A percentile compares a stretch with the other conserved stretches of the same genome.
These are phyloP conservation scores for Escallonia herrerae DNA, from an alignment of 129 eudicot genomes.

Conservation along the genomic window DNA sequence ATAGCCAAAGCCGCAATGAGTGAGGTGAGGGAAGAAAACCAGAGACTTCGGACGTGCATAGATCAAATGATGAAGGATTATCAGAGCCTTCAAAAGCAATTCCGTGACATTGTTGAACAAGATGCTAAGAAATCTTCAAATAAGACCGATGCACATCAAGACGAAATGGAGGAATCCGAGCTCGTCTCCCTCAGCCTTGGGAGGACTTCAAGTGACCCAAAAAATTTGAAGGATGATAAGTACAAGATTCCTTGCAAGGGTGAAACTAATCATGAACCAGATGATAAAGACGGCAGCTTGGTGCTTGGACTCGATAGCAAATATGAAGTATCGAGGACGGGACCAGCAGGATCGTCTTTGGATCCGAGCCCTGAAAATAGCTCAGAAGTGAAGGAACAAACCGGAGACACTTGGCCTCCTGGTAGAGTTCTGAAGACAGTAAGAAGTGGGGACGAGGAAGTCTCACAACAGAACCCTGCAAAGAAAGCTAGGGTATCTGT, in stretches of 20 bases:
- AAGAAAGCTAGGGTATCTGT: slow-evolving; percentile 97
- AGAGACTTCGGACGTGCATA: slow-evolving; percentile 55
- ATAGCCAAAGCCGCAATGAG: slow-evolving; percentile 73
- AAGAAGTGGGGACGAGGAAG: slow-evolving; percentile 53
- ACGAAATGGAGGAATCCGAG: slow-evolving; percentile 31
- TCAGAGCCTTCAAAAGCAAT: slow-evolving; percentile 55
- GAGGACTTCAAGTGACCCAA: slow-evolving; percentile 34
- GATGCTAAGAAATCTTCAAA: slow-evolving; percentile 25
- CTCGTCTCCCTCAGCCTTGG: slow-evolving; percentile 83
- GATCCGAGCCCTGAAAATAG: slow-evolving; percentile 49
- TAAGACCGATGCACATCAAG: slow-evolving; percentile 6
- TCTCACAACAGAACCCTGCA: slow-evolving; percentile 54
- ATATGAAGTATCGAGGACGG: slow-evolving; percentile 28
- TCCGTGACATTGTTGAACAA: slow-evolving; percentile 40
- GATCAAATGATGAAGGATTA: slow-evolving; percentile 74
- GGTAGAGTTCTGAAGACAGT: slow-evolving; percentile 31
- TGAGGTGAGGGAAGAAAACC: slow-evolving; percentile 75
- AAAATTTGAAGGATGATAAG: slow-evolving; percentile 23
- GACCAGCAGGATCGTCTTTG: slow-evolving; percentile 19
- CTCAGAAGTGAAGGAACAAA: slow-evolving; percentile 56
- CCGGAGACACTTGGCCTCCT: slow-evolving; percentile 40
- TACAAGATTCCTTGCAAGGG: slow-evolving; percentile 16
- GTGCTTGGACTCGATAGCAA: slow-evolving; percentile 58
- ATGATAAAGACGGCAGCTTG: slow-evolving; percentile 28
- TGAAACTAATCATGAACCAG: slow-evolving; percentile 8